Evolutionary conservation across 2,329 filamentous ascomycete species (phyloP), one percentile per base, ranked within the genome.

Genomic region (Pseudonectria buxi): DNA sequence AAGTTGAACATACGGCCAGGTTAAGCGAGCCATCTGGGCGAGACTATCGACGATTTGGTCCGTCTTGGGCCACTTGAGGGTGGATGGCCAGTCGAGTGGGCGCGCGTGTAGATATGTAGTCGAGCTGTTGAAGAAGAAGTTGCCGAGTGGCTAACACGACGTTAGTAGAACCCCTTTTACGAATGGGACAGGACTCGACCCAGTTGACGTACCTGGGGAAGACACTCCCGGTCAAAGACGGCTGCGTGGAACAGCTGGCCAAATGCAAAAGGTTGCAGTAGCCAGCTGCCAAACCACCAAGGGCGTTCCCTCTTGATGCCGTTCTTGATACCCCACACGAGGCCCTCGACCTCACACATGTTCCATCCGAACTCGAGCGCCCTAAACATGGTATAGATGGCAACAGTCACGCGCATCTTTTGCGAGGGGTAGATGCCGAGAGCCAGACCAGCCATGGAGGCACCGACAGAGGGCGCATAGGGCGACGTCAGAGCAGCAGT

Each of bases 331-430:
- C 76, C 76, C 78, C 78, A 82, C 32, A 82, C 67, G 50, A 73
- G 78, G 6, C 81, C 81, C 28, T 83, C 78, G 29, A 82, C 78
- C 54, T 95, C 86, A 5, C 86, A 72, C 14, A 81, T 71, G 58
- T 95, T 95, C 71, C 89, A 96, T 4, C 76, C 71, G 48, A 90
- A 92, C 57, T 98, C 90, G 26, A 94, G 67, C 2, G 86, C 85
- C 33, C 86, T 76, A 47, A 87, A 90, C 42, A 87, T 71, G 37
- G 81, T 69, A 56, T 90, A 94, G 42, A 96, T 86, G 11, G 87
- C 81, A 30, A 92, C 74, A 1, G 85, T 86, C 35, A 90, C 70
- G 33, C 92, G 80, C 48, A 92, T 59, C 54, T 76, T 71, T 45
- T 67, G 62, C 1, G 76, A 49, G 55, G 90, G 70, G 45, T 79